phyloP scores from a whole-genome alignment of 257 asterid species.

The Primulina tabacum region DNA sequence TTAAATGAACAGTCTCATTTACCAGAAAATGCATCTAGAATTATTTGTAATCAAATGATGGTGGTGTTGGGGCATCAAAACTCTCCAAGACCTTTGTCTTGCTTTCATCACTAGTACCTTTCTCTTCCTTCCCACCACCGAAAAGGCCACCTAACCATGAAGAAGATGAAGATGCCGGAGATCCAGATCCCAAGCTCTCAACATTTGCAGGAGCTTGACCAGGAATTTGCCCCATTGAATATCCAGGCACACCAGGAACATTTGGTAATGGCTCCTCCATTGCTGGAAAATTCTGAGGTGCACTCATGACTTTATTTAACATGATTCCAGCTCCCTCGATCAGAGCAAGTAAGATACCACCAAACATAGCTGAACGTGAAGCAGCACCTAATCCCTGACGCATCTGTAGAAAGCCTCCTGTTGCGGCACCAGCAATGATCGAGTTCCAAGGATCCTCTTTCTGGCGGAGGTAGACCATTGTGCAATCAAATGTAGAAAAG shows the following conservation, averaged over 20 bases:
- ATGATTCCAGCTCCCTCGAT: slow-evolving; percentile 40
- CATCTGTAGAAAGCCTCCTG: slow-evolving; percentile 22
- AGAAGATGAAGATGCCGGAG: slow-evolving; percentile 6
- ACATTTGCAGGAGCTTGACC: neutral
- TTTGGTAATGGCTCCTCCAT: slow-evolving; percentile 1
- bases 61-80: slow-evolving; percentile 87
- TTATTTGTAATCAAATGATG: slow-evolving; percentile 82
- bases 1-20: slow-evolving; percentile 5
- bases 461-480: slow-evolving; percentile 1
- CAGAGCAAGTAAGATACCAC: slow-evolving; percentile 34
- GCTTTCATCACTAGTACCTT: slow-evolving; percentile 47
- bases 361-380: slow-evolving; percentile 30
- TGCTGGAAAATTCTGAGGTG: slow-evolving; percentile 16
- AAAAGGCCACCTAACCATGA: slow-evolving; percentile 27
- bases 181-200: neutral
- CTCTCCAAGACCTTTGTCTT: slow-evolving; percentile 91
- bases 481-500: neutral
- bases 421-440: slow-evolving; percentile 26
- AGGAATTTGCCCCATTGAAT: neutral
- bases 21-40: slow-evolving; percentile 28
- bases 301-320: slow-evolving; percentile 27
- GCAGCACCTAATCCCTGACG: slow-evolving; percentile 22
- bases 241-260: neutral
- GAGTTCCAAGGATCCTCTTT: slow-evolving; percentile 3
- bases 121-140: slow-evolving; percentile 46